Evolutionary conservation across 306 rosid genomes (phyloP).

Genomic region (Citrullus colocynthis): DNA sequence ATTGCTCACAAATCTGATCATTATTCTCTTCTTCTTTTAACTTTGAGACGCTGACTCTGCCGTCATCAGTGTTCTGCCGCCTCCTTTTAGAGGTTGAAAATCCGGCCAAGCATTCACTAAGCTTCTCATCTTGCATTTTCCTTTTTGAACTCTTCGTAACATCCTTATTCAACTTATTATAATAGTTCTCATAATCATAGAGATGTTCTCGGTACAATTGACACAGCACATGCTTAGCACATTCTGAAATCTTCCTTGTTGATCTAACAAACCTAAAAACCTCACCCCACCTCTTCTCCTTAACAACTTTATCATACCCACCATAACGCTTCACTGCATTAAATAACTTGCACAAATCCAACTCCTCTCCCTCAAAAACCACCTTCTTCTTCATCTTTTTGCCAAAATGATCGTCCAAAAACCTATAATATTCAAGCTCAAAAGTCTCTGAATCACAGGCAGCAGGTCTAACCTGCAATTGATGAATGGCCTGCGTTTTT

Average conservation of each 20-base stretch:
- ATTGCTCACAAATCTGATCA: slow-evolving; percentile 91
- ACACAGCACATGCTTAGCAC: slow-evolving; percentile 76
- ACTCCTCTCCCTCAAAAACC: slow-evolving; percentile 72
- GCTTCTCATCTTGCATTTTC: slow-evolving; percentile 27
- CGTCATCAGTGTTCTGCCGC: slow-evolving; percentile 24
- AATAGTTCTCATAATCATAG: slow-evolving; percentile 57
- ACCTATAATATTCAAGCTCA: slow-evolving; percentile 80
- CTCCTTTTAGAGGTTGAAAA: slow-evolving; percentile 39
- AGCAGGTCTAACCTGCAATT: slow-evolving; percentile 76
- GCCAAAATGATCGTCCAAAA: slow-evolving; percentile 43
- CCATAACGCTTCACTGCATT: slow-evolving; percentile 80
- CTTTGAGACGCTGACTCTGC: slow-evolving; percentile 28
- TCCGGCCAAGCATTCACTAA: slow-evolving; percentile 21
- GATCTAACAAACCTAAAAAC: slow-evolving; percentile 59
- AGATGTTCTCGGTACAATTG: slow-evolving; percentile 78
- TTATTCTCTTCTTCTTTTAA: slow-evolving; percentile 34
- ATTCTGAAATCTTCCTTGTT: slow-evolving; percentile 43
- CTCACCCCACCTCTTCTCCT: slow-evolving; percentile 85
- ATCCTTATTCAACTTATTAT: slow-evolving; percentile 38
- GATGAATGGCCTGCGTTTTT: slow-evolving; percentile 82
- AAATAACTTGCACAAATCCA: slow-evolving; percentile 76
- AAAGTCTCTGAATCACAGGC: slow-evolving; percentile 68
- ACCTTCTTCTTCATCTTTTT: slow-evolving; percentile 61
- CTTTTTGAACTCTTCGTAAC: slow-evolving; percentile 27
- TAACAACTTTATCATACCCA: slow-evolving; percentile 62